phyloP scores from a whole-genome alignment of 2,329 filamentous ascomycete genomes.

The Elsinoe batatas region DNA sequence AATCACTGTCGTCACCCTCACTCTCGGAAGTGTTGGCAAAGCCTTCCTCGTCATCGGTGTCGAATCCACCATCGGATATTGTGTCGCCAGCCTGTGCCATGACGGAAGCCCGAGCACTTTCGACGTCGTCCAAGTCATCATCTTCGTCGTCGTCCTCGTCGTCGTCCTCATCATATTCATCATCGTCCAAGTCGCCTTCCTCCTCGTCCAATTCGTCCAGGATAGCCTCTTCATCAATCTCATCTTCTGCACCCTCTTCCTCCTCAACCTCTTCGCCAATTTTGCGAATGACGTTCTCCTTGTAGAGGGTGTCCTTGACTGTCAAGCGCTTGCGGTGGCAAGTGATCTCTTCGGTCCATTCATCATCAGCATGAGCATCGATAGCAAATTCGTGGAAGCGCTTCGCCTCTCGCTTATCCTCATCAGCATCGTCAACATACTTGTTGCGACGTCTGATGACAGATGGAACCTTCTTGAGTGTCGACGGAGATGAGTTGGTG shows the following conservation, averaged over 20 bases:
- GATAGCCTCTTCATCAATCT: constrained; percentile 31
- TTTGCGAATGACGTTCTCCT: constrained; percentile 80
- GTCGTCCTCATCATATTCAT: constrained; percentile 40
- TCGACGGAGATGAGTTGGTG: constrained; percentile 38
- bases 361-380: constrained; percentile 70
- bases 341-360: constrained; percentile 72
- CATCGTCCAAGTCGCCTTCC: constrained; percentile 41
- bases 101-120: constrained; percentile 39
- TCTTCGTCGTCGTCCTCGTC: constrained; percentile 31
- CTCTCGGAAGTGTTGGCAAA: constrained; percentile 58
- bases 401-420: constrained; percentile 44
- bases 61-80: constrained; percentile 56
- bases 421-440: constrained; percentile 30
- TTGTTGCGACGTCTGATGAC: constrained; percentile 26
- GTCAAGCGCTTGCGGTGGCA: constrained; percentile 63
- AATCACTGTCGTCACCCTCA: constrained; percentile 56
- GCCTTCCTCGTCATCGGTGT: constrained; percentile 68
- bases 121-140: constrained; percentile 39
- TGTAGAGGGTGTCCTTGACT: constrained; percentile 77
- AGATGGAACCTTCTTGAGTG: constrained; percentile 30
- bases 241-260: constrained; percentile 64
- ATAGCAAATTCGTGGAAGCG: constrained; percentile 87
- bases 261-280: constrained; percentile 85
- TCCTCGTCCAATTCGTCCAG: constrained; percentile 38
- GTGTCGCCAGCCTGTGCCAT: constrained; percentile 25